Evolutionary conservation across 1,284 basidiomycete species (phyloP).

Genomic region (Boletus nobilissimus): DNA sequence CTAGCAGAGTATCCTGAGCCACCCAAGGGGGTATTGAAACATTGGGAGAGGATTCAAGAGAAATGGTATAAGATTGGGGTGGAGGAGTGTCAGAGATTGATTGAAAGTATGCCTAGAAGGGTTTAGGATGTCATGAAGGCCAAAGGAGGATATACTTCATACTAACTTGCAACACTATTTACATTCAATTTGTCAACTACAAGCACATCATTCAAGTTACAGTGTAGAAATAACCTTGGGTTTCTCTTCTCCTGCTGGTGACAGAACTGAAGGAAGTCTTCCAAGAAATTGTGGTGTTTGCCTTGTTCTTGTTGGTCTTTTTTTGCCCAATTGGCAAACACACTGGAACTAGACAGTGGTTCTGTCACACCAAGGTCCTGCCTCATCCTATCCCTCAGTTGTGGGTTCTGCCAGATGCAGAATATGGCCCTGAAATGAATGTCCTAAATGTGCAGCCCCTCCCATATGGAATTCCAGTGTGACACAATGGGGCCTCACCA

Average conservation of each 20-base stretch:
- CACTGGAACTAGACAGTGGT: neutral
- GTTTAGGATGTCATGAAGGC: too few species aligned
- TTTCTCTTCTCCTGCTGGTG: neutral
- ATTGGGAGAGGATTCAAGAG: too few species aligned
- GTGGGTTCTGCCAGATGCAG: neutral
- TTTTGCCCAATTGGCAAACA: neutral
- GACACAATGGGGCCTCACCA: neutral
- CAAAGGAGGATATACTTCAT: too few species aligned
- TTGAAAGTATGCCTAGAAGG: too few species aligned
- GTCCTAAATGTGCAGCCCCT: neutral
- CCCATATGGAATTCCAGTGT: neutral
- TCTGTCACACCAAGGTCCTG: neutral
- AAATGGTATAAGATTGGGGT: too few species aligned
- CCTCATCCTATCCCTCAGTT: neutral
- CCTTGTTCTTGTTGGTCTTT: neutral
- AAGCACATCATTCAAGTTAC: too few species aligned
- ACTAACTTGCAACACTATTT: too few species aligned
- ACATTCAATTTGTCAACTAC: too few species aligned
- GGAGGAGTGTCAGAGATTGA: too few species aligned
- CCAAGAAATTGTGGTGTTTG: neutral
- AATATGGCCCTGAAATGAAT: neutral
- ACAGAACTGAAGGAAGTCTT: neutral
- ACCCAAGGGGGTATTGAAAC: too few species aligned
- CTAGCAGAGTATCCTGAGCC: too few species aligned
- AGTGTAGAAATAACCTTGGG: neutral